Evolutionary conservation across 179 eudicot species (phyloP).

Genomic region (Sideroxylon spinosum): DNA sequence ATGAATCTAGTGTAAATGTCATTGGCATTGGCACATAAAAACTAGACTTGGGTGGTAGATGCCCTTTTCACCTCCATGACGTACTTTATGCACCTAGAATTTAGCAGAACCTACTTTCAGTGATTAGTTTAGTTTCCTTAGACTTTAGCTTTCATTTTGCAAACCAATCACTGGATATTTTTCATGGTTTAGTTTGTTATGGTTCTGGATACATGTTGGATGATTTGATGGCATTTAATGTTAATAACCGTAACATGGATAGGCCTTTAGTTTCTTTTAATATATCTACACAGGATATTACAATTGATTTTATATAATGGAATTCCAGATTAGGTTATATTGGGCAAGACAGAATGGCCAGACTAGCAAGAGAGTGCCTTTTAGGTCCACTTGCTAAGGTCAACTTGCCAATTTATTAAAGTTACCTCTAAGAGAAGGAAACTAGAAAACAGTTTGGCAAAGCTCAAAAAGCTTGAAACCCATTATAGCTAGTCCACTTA

Average conservation of each 20-base stretch:
- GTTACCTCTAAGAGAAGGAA: neutral
- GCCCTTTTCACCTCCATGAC: neutral
- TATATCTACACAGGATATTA: too few species aligned
- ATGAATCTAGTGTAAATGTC: neutral
- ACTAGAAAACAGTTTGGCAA: neutral
- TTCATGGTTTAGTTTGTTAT: too few species aligned
- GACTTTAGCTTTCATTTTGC: neutral
- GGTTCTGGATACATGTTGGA: too few species aligned
- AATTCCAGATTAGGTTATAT: neutral
- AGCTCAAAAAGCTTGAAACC: neutral
- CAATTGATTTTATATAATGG: too few species aligned
- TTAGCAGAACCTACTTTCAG: neutral
- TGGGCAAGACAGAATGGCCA: neutral
- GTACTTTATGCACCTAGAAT: neutral
- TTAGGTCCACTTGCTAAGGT: neutral
- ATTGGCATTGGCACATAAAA: neutral
- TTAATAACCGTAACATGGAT: too few species aligned
- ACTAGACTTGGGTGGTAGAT: neutral
- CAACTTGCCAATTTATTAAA: neutral
- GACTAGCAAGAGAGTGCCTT: neutral
- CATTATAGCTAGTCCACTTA: neutral
- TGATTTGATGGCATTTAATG: too few species aligned
- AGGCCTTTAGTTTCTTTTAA: too few species aligned
- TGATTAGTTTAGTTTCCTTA: neutral
- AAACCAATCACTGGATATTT: neutral